These are phyloP conservation scores for Cyberlindnera veronae DNA, from an alignment of 805 yeast genomes.

Conservation along the genomic window DNA sequence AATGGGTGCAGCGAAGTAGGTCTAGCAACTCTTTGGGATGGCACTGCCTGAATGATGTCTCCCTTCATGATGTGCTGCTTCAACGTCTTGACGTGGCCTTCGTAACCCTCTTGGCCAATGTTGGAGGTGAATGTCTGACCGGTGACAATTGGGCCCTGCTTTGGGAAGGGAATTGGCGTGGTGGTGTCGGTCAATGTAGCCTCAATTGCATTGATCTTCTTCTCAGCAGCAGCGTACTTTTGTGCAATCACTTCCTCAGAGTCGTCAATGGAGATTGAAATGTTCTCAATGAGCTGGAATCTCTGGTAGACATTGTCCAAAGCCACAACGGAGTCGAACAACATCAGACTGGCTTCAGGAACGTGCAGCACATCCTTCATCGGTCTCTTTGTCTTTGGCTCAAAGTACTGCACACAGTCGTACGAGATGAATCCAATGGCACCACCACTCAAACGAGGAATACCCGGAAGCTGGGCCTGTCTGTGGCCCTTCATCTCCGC, in stretches of 20 bases:
- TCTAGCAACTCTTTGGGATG: constrained; percentile 94
- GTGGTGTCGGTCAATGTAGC: constrained; percentile 42
- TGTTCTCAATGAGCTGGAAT: constrained; percentile 84
- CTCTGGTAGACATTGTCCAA: constrained; percentile 93
- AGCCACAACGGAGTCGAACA: constrained; percentile 85
- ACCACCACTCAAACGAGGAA: constrained; percentile 88
- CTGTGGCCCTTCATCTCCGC: constrained; percentile 60
- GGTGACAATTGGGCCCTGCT: constrained; percentile 67
- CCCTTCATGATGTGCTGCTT: constrained; percentile 85
- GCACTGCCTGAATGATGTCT: constrained; percentile 96
- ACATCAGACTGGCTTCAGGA: constrained; percentile 92
- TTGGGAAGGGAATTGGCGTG: constrained; percentile 55
- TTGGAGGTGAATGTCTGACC: constrained; percentile 78
- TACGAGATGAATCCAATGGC: constrained; percentile 95
- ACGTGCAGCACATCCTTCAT: constrained; percentile 76
- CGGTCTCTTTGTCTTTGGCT: constrained; percentile 78
- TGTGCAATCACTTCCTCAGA: constrained; percentile 32
- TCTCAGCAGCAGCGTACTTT: constrained; percentile 52
- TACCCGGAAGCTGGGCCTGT: constrained; percentile 77
- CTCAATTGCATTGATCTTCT: constrained; percentile 56
- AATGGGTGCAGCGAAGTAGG: constrained; percentile 96
- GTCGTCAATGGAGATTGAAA: constrained; percentile 42
- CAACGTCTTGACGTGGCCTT: constrained; percentile 68
- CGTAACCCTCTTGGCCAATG: constrained; percentile 92
- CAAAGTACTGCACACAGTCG: constrained; percentile 95